Base-by-base conservation (phyloP, 2,329 filamentous ascomycete genomes). In the Talaromyces sp. region DNA sequence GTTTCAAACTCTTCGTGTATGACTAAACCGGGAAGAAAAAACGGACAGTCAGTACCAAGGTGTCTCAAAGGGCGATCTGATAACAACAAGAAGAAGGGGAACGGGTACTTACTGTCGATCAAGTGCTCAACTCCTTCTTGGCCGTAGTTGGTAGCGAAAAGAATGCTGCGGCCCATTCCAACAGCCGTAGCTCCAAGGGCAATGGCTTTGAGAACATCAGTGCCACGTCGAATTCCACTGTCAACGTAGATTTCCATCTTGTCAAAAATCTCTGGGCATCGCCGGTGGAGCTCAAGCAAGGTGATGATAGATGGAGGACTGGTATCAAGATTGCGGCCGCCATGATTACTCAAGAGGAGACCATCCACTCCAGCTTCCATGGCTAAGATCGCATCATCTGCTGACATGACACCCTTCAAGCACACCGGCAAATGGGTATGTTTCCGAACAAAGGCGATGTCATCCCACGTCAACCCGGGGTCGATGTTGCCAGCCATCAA, bases 331-430 rank as follows among this genome's bases (percentile, higher is more conserved):
- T 83, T 82, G 31, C 85, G 75, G 3, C 85, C 85, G 18, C 85
- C 84, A 60, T 87, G 85, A 63, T 87, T 87, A 63, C 81, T 84
- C 36, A 87, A 65, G 61, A 85, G 70, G 54, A 87, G 82, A 0
- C 83, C 84, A 61, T 84, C 79, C 55, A 82, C 75, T 0, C 82
- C 83, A 59, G 77, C 71, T 52, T 81, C 71, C 59, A 81, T 77
- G 0, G 84, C 83, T 42, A 77, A 67, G 14, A 76, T 76, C 0
- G 84, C 84, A 67, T 87, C 84, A 31, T 82, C 82, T 0, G 82
- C 83, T 23, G 76, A 81, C 75, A 85, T 84, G 2, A 86, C 78
- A 0, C 84, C 84, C 68, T 86, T 86, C 31, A 86, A 64, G 57
- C 85, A 80, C n/a, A 86, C 76, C 0, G 83, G 83, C 6, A 85